Conservation (phyloP, 768 basidiomycete genomes). For the Mycena haematopus region DNA sequence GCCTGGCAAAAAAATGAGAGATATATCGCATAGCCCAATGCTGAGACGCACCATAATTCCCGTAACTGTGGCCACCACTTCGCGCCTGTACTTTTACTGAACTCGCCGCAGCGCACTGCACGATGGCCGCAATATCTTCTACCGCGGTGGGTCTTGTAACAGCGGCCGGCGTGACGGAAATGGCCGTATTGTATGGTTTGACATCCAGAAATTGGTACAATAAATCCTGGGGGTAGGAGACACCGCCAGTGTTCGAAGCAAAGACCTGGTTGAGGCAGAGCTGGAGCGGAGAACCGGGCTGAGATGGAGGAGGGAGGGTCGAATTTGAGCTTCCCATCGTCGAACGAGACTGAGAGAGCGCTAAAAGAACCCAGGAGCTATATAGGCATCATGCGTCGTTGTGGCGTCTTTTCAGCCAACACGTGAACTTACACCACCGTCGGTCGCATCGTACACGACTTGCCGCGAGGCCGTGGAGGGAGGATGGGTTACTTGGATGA, state of each 20-base stretch:
- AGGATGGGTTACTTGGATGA: not conserved
- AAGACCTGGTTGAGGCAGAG: conserved; percentile 28
- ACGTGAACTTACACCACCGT: conserved; percentile 12
- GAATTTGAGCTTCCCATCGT: not conserved
- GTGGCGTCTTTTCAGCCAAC: not conserved
- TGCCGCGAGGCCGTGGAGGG: conserved; percentile 2
- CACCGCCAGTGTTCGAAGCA: conserved; percentile 12
- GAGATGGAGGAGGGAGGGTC: conserved; percentile 9
- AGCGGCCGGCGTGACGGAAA: conserved; percentile 32
- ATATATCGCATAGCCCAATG: not conserved
- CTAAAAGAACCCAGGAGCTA: not conserved
- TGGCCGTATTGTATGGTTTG: conserved; percentile 27
- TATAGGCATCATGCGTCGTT: not conserved
- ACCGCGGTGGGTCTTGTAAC: conserved; percentile 30
- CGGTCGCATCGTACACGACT: conserved; percentile 4
- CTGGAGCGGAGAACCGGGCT: conserved; percentile 23
- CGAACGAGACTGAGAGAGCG: not conserved
- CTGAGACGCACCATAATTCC: conserved; percentile 19
- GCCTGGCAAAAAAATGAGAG: conserved; percentile 14
- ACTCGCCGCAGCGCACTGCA: conserved; percentile 31
- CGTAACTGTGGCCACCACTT: conserved; percentile 28
- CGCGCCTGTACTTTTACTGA: conserved; percentile 30
- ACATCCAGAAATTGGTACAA: conserved; percentile 23
- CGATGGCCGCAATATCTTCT: conserved; percentile 27
- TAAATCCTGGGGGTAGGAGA: conserved; percentile 22